Base-by-base conservation (phyloP, 2,329 filamentous ascomycete genomes). In the Phialocephala subalpina region DNA sequence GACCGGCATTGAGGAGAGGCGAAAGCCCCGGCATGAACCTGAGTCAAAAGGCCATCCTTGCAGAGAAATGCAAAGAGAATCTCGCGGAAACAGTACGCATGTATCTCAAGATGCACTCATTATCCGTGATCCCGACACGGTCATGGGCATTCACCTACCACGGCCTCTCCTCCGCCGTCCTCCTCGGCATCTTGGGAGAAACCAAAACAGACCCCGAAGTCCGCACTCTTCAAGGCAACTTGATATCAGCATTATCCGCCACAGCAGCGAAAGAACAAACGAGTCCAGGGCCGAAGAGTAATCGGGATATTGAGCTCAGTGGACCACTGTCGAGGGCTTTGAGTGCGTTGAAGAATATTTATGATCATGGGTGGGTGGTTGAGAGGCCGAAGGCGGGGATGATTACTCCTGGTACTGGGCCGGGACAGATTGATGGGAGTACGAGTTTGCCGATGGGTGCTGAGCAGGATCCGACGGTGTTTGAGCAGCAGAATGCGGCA, bases 71-170 rank as follows among this genome's bases (percentile, higher is more conserved):
- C 79, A 89, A 88, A 73, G 77, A 80, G 18, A 90, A 89, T 72
- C 79, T 90, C 29, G 86, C 86, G 6, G 87, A 90, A 73, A 90
- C 87, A 14, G 87, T 90, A 12, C 84, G 86, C 47, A 90, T 90
- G 87, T 90, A 90, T 73, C 79, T 90, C 25, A 86, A 87, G 18
- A 90, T 90, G 88, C 87, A 90, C 75, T 87, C 89, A 68, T 78
- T 90, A 35, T 90, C 87, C 1, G 85, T 88, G 9, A 90, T 90
- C 56, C 88, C 88, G 0, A 90, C 88, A 0, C 81, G 88, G 29
- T 90, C 86, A 64, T 90, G 88, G 88, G 87, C 88, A 0, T 90
- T 90, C 67, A 90, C 88, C 0, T 90, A 90, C 65, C 87, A 90
- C 71, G 87, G 88, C 1, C 81, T 90, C 8, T 90, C 87, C 9